Percentiles rank a stretch among this genome's conserved stretches.
Evolutionary conservation across 371 early-diverging fungal genomes (phyloP).

Genomic region (Funneliformis caledonium): DNA sequence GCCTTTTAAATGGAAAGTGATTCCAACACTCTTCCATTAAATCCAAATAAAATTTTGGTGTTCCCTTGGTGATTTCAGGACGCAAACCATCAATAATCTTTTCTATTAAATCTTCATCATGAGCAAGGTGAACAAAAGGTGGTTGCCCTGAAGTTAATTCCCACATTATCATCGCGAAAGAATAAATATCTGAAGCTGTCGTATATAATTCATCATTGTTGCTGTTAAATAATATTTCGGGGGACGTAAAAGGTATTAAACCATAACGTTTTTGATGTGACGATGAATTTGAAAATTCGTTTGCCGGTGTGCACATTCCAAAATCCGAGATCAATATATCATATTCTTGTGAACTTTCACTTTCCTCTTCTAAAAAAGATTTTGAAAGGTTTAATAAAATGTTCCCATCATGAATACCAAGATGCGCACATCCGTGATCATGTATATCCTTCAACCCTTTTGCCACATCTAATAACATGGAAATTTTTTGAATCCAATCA

Average conservation of each 20-base stretch:
- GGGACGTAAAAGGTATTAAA: slow-evolving; percentile 16
- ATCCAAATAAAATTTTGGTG: neutral
- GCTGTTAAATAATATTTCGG: neutral
- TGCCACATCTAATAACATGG: neutral
- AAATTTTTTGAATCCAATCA: neutral
- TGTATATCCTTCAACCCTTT: neutral
- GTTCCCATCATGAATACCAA: slow-evolving; percentile 21
- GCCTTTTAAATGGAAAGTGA: neutral
- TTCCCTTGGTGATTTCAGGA: neutral
- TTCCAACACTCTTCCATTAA: slow-evolving; percentile 29
- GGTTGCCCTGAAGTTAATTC: neutral
- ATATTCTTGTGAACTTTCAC: neutral
- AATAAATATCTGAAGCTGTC: slow-evolving; percentile 8
- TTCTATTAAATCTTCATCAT: neutral
- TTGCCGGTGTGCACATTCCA: neutral
- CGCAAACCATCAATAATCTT: neutral
- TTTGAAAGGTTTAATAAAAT: neutral
- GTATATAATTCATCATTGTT: neutral
- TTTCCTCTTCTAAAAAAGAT: neutral
- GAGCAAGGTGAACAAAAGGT: slow-evolving; percentile 1
- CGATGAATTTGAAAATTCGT: neutral
- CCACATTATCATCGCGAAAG: slow-evolving; percentile 14
- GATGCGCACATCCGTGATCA: neutral
- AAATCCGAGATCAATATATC: neutral
- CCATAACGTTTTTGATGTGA: neutral